phyloP scores from a whole-genome alignment of 2,329 filamentous ascomycete genomes.

The Cladosporium sphaerospermum region DNA sequence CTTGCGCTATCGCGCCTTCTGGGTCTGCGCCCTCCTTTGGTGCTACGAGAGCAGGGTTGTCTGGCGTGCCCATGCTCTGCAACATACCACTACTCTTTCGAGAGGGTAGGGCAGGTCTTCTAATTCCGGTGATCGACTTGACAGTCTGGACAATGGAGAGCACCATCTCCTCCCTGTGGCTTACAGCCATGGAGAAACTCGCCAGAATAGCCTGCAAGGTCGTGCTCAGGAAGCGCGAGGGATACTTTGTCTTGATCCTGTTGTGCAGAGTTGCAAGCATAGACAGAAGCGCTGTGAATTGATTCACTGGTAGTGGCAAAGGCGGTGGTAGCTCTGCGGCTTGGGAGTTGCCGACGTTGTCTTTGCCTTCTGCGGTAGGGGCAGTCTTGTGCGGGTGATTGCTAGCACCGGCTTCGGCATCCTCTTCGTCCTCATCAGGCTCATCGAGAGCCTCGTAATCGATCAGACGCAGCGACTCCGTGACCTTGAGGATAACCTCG shows the following conservation, averaged over 20 bases:
- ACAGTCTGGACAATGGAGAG: slow-evolving; percentile 64
- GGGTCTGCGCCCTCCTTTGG: slow-evolving; percentile 46
- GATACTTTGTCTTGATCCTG: slow-evolving; percentile 69
- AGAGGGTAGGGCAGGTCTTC: slow-evolving; percentile 59
- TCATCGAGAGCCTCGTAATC: slow-evolving; percentile 47
- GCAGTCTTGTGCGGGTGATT: slow-evolving; percentile 24
- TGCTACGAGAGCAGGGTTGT: background rate
- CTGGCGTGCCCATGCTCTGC: slow-evolving; percentile 5
- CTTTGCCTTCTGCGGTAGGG: slow-evolving; percentile 9
- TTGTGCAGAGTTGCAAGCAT: slow-evolving; percentile 68
- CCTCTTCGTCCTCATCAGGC: slow-evolving; percentile 46
- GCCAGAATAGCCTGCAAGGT: slow-evolving; percentile 67
- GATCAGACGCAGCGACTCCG: slow-evolving; percentile 62
- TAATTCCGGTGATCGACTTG: slow-evolving; percentile 61
- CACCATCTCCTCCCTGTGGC: slow-evolving; percentile 58
- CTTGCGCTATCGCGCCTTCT: slow-evolving; percentile 42
- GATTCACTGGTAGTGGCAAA: slow-evolving; percentile 40
- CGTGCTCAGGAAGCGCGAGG: slow-evolving; percentile 70
- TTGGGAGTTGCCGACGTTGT: slow-evolving; percentile 3
- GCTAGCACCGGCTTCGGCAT: slow-evolving; percentile 17
- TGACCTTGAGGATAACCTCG: slow-evolving; percentile 74
- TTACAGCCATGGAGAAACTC: slow-evolving; percentile 54
- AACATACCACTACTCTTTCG: slow-evolving; percentile 44
- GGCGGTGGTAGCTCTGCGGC: slow-evolving; percentile 24
- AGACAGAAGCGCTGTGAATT: slow-evolving; percentile 63